phyloP scores from a whole-genome alignment of 371 early-diverging fungal species.

The Zancudomyces culisetae region DNA sequence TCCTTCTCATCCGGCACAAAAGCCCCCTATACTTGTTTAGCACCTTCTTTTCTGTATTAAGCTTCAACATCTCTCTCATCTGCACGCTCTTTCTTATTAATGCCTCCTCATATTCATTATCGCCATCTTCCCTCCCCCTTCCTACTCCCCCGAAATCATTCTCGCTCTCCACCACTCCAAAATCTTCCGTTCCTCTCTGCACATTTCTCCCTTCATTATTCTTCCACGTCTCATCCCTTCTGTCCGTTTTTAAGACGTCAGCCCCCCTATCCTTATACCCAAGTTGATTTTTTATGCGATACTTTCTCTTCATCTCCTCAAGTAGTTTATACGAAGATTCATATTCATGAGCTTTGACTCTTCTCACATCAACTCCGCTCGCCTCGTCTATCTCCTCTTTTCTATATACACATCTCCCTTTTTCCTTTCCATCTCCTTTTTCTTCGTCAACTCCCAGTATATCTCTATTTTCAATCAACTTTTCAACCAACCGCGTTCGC shows the following conservation, averaged over 20 bases:
- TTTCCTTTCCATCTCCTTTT: not conserved
- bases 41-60: not conserved
- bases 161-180: too few relatives aligned
- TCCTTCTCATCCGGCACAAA: not conserved
- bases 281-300: too few relatives aligned
- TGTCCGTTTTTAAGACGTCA: not conserved
- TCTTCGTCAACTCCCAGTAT: not conserved
- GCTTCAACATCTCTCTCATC: not conserved
- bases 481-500: not conserved
- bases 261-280: not conserved
- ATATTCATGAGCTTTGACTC: not conserved
- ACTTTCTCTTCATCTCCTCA: not conserved
- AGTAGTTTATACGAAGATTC: not conserved
- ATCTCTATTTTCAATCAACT: not conserved
- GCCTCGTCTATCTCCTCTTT: not conserved
- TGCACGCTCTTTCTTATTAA: not conserved
- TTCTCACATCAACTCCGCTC: not conserved
- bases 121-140: not conserved
- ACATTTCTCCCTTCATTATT: too few relatives aligned
- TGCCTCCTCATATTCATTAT: not conserved
- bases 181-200: too few relatives aligned
- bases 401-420: not conserved
- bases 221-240: not conserved
- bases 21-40: not conserved
- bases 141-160: not conserved